Evolutionary conservation across 331 rosid genomes (phyloP).

Genomic region (Acacia pycnantha): DNA sequence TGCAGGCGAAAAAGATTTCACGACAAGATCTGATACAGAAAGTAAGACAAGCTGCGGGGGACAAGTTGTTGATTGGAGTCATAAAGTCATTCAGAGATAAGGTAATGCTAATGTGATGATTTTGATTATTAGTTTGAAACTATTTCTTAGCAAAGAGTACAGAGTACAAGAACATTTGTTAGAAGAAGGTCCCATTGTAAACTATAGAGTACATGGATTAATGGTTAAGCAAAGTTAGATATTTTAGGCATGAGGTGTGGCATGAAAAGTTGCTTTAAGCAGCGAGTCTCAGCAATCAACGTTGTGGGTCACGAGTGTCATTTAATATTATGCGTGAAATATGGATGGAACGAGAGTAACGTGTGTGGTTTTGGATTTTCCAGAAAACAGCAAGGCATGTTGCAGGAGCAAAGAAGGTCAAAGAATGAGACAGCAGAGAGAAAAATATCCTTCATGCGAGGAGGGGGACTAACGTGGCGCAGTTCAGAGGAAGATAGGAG

Average conservation of each 20-base stretch:
- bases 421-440: slow-evolving; percentile 10
- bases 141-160: background rate
- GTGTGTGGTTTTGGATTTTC: background rate
- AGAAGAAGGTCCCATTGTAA: background rate
- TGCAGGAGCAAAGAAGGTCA: slow-evolving; percentile 32
- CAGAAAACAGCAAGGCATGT: slow-evolving; percentile 26
- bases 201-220: background rate
- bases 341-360: background rate
- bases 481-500: background rate
- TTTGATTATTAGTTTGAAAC: background rate
- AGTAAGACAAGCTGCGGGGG: slow-evolving; percentile 74
- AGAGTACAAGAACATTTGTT: background rate
- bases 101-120: slow-evolving; percentile 35
- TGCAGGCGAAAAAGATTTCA: slow-evolving; percentile 60
- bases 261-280: background rate
- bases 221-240: background rate
- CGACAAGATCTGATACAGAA: slow-evolving; percentile 59
- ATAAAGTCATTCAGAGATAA: slow-evolving; percentile 66
- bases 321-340: background rate
- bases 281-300: background rate
- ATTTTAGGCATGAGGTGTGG: background rate
- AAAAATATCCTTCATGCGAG: slow-evolving; percentile 1
- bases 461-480: background rate
- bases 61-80: slow-evolving; percentile 53
- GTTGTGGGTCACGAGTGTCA: background rate